Conservation (phyloP, 2,329 filamentous ascomycete species). For the Mycogone perniciosa region DNA sequence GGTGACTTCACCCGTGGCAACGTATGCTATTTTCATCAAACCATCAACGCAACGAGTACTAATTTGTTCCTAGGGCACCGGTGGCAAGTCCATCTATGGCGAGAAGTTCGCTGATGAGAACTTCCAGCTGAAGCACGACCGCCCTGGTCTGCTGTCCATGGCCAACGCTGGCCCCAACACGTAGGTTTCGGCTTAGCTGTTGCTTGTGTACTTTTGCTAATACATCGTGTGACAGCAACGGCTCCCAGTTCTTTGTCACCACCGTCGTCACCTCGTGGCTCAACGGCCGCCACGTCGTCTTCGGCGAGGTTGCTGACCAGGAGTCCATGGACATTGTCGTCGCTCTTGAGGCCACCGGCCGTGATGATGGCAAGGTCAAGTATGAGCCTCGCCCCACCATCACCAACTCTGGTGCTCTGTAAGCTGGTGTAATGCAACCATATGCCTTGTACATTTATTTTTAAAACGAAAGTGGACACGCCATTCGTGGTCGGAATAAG, state of each 20-base stretch:
- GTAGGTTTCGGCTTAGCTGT: slow-evolving; percentile 37
- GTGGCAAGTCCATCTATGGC: slow-evolving; percentile 90
- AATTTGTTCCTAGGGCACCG: slow-evolving; percentile 59
- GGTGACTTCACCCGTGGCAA: slow-evolving; percentile 92
- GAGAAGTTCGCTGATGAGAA: slow-evolving; percentile 95
- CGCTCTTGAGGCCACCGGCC: slow-evolving; percentile 56
- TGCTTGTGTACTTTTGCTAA: not conserved
- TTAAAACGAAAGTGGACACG: slow-evolving; percentile 2
- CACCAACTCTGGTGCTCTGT: slow-evolving; percentile 44
- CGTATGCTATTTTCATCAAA: slow-evolving; percentile 47
- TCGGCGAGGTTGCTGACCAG: slow-evolving; percentile 62
- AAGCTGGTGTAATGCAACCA: slow-evolving; percentile 22
- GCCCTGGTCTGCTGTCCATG: slow-evolving; percentile 82
- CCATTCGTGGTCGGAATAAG: not conserved
- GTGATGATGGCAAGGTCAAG: slow-evolving; percentile 47
- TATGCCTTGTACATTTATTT: slow-evolving; percentile 16
- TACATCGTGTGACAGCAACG: slow-evolving; percentile 60
- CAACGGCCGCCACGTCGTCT: slow-evolving; percentile 77
- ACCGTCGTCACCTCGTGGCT: slow-evolving; percentile 86
- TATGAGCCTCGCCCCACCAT: slow-evolving; percentile 55
- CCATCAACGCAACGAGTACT: not conserved
- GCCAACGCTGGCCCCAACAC: slow-evolving; percentile 95
- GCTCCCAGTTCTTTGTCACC: slow-evolving; percentile 96
- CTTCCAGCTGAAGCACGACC: slow-evolving; percentile 69
- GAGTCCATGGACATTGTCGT: slow-evolving; percentile 48